phyloP scores from a whole-genome alignment of 73 alveolate species.

The Uronychia binucleata region DNA sequence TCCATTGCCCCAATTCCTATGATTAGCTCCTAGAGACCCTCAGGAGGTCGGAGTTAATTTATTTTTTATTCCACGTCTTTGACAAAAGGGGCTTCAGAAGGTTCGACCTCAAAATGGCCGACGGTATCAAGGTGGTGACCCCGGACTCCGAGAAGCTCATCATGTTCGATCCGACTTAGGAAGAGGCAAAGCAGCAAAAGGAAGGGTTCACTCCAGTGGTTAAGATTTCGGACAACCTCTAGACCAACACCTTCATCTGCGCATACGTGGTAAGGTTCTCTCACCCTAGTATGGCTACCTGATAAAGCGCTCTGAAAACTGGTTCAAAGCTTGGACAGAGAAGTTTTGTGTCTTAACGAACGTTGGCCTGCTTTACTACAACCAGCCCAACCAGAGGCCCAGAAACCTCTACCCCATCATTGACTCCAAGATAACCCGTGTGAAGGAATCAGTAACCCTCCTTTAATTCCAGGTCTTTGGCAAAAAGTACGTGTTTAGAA shows the following conservation, averaged over 20 bases:
- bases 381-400: constrained; percentile 50
- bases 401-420: constrained; percentile 58
- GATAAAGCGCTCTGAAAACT: constrained; percentile 36
- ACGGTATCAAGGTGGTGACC: constrained; percentile 32
- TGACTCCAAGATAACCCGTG: constrained; percentile 25
- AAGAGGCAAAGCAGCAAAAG: constrained; percentile 11
- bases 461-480: constrained; percentile 6
- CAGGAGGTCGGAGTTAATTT: constrained; percentile 53
- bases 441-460: constrained; percentile 6
- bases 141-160: constrained; percentile 29
- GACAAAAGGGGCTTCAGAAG: constrained; percentile 29
- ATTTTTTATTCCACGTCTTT: constrained; percentile 38
- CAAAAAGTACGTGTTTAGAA: constrained; percentile 31
- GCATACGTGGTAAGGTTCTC: background rate
- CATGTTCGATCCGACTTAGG: constrained; percentile 43
- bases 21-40: constrained; percentile 53
- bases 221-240: constrained; percentile 5
- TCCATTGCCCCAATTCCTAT: constrained; percentile 37
- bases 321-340: constrained; percentile 57
- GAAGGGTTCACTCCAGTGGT: background rate
- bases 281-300: constrained; percentile 30
- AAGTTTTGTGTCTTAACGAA: constrained; percentile 55
- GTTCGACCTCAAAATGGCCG: constrained; percentile 25
- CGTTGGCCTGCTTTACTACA: constrained; percentile 53
- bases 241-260: constrained; percentile 34